Conservation (phyloP, 345 rosid species). For the Excoecaria agallocha region DNA sequence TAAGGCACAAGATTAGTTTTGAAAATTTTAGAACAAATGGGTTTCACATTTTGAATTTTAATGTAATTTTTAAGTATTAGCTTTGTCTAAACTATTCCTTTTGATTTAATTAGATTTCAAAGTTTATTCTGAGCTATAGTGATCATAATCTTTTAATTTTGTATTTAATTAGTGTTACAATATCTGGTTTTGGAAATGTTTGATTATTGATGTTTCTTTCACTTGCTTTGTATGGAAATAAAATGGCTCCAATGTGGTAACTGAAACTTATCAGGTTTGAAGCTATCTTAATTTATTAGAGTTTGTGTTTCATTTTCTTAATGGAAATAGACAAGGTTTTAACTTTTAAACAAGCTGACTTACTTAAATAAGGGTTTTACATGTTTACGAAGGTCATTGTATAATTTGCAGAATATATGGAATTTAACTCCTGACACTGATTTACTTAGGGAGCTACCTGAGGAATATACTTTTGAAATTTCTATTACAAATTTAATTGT, state of each 20-base stretch:
- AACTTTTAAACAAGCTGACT: neutral
- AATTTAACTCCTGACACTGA: constrained; percentile 72
- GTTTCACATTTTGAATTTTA: constrained; percentile 46
- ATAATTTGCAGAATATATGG: constrained; percentile 63
- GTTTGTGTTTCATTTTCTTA: neutral
- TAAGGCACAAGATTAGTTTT: constrained; percentile 28
- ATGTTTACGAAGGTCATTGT: neutral
- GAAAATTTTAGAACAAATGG: constrained; percentile 34
- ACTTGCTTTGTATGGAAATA: constrained; percentile 19
- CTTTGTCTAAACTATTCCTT: neutral
- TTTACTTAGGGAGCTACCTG: constrained; percentile 53
- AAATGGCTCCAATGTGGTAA: constrained; percentile 48
- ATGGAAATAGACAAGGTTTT: neutral
- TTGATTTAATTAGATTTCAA: neutral
- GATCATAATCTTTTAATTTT: neutral
- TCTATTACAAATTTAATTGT: constrained; percentile 76
- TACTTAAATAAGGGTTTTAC: neutral
- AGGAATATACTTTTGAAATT: constrained; percentile 59
- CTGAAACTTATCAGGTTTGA: constrained; percentile 49
- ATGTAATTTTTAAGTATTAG: constrained; percentile 53
- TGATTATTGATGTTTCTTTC: neutral
- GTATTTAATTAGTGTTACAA: too few relatives aligned
- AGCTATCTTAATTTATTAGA: neutral
- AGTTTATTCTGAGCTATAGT: neutral
- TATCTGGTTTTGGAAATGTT: neutral